Evolutionary conservation across 257 asterid genomes (phyloP).

Genomic region (Salvia splendens): DNA sequence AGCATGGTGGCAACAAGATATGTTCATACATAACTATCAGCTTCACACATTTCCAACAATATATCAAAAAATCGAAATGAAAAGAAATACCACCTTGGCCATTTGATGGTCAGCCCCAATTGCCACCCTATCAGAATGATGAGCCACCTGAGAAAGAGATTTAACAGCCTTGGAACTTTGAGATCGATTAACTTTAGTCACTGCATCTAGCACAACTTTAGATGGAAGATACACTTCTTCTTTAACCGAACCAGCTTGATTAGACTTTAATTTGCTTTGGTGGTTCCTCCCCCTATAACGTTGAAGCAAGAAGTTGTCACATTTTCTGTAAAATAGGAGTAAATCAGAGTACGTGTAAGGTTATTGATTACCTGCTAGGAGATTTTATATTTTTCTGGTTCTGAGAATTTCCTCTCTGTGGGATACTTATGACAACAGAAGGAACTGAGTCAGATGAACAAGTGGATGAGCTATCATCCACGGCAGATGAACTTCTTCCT

Average conservation of each 20-base stretch:
- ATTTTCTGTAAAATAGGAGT: slow-evolving; percentile 4
- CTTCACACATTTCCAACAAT: background rate
- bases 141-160: slow-evolving; percentile 36
- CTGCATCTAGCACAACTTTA: slow-evolving; percentile 40
- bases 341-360: background rate
- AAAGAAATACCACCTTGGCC: slow-evolving; percentile 40
- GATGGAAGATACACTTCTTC: slow-evolving; percentile 45
- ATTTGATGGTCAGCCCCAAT: slow-evolving; percentile 21
- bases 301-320: slow-evolving; percentile 25
- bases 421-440: slow-evolving; percentile 44
- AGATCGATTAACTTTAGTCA: slow-evolving; percentile 40
- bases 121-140: slow-evolving; percentile 40
- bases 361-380: slow-evolving; percentile 51
- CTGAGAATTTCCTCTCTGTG: slow-evolving; percentile 32
- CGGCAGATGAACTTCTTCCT: slow-evolving; percentile 47
- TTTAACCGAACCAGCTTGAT: slow-evolving; percentile 44
- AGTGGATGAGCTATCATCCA: slow-evolving; percentile 89
- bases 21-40: background rate
- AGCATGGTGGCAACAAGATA: background rate
- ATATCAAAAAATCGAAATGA: background rate
- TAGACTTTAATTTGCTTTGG: slow-evolving; percentile 46
- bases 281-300: slow-evolving; percentile 53
- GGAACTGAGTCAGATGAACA: slow-evolving; percentile 87
- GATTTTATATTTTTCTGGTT: slow-evolving; percentile 54
- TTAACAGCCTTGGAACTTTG: slow-evolving; percentile 38